Evolutionary conservation across 176 grass and related monocot genomes (phyloP), one percentile per base, ranked within the genome.

Genomic region (Urochloa ruziziensis): DNA sequence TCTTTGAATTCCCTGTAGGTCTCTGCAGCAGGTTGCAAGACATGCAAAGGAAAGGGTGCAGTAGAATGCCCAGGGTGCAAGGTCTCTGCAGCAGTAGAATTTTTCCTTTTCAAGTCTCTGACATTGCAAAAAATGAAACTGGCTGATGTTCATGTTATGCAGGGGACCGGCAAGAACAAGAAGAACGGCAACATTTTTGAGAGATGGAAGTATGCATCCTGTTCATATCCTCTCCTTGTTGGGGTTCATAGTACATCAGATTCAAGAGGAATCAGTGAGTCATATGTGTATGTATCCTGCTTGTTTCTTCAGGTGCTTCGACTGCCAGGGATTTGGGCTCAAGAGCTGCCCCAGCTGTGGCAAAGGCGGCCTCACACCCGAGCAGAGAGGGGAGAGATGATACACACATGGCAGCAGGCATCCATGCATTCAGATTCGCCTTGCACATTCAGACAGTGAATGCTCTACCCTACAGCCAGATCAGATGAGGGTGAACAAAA

Each of bases 101-200:
- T 57, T 24, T 1, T 25, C 56, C 56, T 27, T 59, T 59, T 10
- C 0, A 11, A 6, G 21, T 27, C 30, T 64, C 60, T 75, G 23
- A 10, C 13, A 47, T 3, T 19, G 23, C 10, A 18, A 32, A 12
- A 19, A 52, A 52, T 21, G 17, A 14, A 72, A 16, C 23, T 25
- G 13, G 17, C 46, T 60, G 14, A 39, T 24, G n/a, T 15, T 60
- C 9, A 39, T 24, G n/a, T 15, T 13, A 19, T 77, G 72, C 70
- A 97, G 95, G 92, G 95, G 33, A 94, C 95, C 10, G 92, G 95
- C 40, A 97, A 84, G 86, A 97, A 97, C 84, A 97, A 97, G 90
- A 97, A 94, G 78, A 94, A 97, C 32, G 95, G 92, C n/a, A 97
- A 97, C 83, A 94, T 97, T 4, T 97, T 97, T 28, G 95, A 97